phyloP scores from a whole-genome alignment of 2,329 filamentous ascomycete genomes.

The Ophiocordyceps polyrhachis-furcata region DNA sequence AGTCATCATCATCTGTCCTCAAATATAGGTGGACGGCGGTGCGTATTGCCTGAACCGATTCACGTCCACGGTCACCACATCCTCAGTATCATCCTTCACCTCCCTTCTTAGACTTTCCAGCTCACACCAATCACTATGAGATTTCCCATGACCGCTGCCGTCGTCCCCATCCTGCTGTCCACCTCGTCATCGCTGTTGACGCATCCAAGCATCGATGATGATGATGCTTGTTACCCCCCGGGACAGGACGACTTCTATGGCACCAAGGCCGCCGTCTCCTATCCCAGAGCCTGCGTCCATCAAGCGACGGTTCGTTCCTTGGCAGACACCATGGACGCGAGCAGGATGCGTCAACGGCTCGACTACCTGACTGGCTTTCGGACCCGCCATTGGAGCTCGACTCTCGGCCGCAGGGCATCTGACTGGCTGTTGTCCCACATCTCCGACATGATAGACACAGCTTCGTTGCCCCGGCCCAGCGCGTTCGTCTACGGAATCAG shows the following conservation, averaged over 20 bases:
- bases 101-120: too few relatives aligned
- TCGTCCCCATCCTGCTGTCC: not conserved
- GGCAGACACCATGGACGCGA: not conserved
- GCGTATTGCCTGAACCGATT: too few relatives aligned
- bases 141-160: not conserved
- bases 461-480: conserved; percentile 32
- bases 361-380: conserved; percentile 61
- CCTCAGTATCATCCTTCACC: too few relatives aligned
- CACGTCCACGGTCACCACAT: too few relatives aligned
- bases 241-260: not conserved
- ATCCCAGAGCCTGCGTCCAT: not conserved
- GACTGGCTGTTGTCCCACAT: conserved; percentile 41
- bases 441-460: conserved; percentile 40
- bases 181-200: not conserved
- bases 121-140: not conserved
- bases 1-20: too few relatives aligned
- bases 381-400: conserved; percentile 65
- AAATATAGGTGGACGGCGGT: too few relatives aligned
- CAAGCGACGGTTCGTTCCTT: not conserved
- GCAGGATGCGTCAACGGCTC: not conserved
- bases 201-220: not conserved
- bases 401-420: conserved; percentile 65
- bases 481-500: conserved; percentile 56
- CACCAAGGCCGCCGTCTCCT: not conserved
- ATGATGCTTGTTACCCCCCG: too few relatives aligned